Conservation (phyloP, 116 monocot genomes). For the Thalassia testudinum region DNA sequence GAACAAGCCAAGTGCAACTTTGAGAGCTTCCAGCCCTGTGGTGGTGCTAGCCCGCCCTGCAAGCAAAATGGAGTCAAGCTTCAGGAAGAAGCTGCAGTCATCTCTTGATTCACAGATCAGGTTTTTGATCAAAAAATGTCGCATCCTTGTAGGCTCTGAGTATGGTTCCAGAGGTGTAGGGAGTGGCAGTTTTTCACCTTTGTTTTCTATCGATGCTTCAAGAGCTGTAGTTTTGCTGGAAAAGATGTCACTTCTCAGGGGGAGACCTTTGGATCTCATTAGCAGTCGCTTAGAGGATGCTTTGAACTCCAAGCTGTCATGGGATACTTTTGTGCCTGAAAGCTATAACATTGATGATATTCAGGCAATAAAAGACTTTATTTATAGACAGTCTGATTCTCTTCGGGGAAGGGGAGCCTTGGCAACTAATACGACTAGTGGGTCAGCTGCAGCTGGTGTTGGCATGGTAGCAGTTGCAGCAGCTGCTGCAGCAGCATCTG, state of each 20-base stretch:
- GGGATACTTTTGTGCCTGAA: conserved; percentile 34
- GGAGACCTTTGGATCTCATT: conserved; percentile 51
- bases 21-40: conserved; percentile 46
- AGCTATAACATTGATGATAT: conserved; percentile 47
- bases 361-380: conserved; percentile 72
- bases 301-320: conserved; percentile 20
- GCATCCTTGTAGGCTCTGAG: conserved; percentile 38
- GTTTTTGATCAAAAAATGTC: conserved; percentile 82
- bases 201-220: conserved; percentile 91
- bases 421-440: conserved; percentile 33
- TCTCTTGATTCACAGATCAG: conserved; percentile 76
- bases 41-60: conserved; percentile 46
- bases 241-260: conserved; percentile 26
- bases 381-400: conserved; percentile 62
- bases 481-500: conserved; percentile 68
- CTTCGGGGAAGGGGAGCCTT: conserved; percentile 64
- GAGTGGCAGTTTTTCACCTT: conserved; percentile 26
- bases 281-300: conserved; percentile 38
- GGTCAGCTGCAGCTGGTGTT: conserved; percentile 57
- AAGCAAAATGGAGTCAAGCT: conserved; percentile 42
- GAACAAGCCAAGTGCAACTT: conserved; percentile 10
- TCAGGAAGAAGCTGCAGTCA: conserved; percentile 60
- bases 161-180: conserved; percentile 31
- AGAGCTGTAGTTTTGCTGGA: conserved; percentile 59
- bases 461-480: conserved; percentile 82